A percentile compares a stretch with the other conserved stretches of the same genome.
These are phyloP conservation scores for Cladochytrium replicatum DNA, from an alignment of 192 early-diverging fungal species.

Conservation along the genomic window DNA sequence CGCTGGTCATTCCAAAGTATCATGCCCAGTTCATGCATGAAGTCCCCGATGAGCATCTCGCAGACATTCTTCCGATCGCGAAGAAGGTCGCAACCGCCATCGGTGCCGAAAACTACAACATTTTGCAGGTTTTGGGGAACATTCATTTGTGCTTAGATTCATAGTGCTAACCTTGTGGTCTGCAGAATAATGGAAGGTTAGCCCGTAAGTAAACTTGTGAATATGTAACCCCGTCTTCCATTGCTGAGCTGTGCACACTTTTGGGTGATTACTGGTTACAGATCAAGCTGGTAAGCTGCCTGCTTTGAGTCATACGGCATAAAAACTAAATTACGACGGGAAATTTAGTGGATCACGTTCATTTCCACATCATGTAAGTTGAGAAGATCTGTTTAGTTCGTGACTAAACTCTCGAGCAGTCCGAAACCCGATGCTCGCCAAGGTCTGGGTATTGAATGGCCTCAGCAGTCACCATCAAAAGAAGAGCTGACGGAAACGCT, in stretches of 20 bases:
- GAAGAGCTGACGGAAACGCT: constrained; percentile 40
- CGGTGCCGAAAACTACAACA: constrained; percentile 73
- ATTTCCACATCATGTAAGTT: constrained; percentile 76
- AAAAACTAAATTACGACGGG: neutral
- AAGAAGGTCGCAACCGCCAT: constrained; percentile 79
- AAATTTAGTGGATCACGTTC: constrained; percentile 72
- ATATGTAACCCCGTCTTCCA: neutral
- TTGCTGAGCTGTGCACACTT: too few species aligned
- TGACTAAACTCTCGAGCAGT: constrained; percentile 12
- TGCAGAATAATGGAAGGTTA: constrained; percentile 58
- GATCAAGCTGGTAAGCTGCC: constrained; percentile 11
- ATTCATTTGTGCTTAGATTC: neutral
- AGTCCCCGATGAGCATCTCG: constrained; percentile 72
- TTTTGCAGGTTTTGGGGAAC: constrained; percentile 59
- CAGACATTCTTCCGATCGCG: constrained; percentile 75
- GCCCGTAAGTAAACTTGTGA: constrained; percentile 46
- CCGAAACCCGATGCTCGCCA: constrained; percentile 61
- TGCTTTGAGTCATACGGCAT: neutral
- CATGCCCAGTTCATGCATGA: constrained; percentile 88
- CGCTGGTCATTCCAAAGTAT: constrained; percentile 64
- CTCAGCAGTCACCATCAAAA: constrained; percentile 34
- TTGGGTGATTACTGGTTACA: constrained; percentile 1
- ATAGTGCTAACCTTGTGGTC: constrained; percentile 1
- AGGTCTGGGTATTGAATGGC: constrained; percentile 67
- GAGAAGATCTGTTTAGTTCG: neutral